phyloP scores from a whole-genome alignment of 306 rosid genomes.

The Ormosia semicastrata region DNA sequence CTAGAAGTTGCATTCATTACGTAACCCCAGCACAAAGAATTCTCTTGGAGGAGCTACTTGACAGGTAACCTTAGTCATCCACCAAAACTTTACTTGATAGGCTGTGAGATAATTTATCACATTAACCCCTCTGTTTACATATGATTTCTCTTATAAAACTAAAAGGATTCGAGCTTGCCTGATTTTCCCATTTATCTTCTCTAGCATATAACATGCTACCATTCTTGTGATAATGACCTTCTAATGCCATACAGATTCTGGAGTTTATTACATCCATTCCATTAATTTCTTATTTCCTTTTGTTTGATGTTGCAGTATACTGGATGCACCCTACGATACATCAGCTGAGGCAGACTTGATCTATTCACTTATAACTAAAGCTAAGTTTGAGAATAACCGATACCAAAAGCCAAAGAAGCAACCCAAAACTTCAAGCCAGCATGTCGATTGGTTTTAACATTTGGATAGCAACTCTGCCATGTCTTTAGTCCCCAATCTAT shows the following conservation, averaged over 20 bases:
- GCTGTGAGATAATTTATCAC: neutral
- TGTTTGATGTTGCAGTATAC: conserved; percentile 51
- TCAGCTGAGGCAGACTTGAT: conserved; percentile 81
- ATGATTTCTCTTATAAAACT: neutral
- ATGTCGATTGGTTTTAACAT: conserved; percentile 75
- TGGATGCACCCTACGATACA: conserved; percentile 58
- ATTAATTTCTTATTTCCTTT: conserved; percentile 2
- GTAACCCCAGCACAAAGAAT: conserved; percentile 90
- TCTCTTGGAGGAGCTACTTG: conserved; percentile 80
- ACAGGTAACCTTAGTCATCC: conserved; percentile 48
- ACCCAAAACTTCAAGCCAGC: conserved; percentile 64
- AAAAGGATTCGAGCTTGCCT: neutral
- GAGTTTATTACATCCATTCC: neutral
- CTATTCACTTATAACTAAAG: conserved; percentile 75
- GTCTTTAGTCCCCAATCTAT: neutral
- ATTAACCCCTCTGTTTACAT: neutral
- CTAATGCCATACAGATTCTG: neutral
- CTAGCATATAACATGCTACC: neutral
- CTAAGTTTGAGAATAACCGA: conserved; percentile 81
- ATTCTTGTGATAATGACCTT: neutral
- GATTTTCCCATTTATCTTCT: neutral
- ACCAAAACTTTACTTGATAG: neutral
- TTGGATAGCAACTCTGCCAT: neutral
- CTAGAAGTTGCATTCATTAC: conserved; percentile 86
- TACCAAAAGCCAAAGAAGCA: conserved; percentile 76